These are phyloP conservation scores for Mycena sanguinolenta DNA, from an alignment of 768 basidiomycete species.

Conservation along the genomic window DNA sequence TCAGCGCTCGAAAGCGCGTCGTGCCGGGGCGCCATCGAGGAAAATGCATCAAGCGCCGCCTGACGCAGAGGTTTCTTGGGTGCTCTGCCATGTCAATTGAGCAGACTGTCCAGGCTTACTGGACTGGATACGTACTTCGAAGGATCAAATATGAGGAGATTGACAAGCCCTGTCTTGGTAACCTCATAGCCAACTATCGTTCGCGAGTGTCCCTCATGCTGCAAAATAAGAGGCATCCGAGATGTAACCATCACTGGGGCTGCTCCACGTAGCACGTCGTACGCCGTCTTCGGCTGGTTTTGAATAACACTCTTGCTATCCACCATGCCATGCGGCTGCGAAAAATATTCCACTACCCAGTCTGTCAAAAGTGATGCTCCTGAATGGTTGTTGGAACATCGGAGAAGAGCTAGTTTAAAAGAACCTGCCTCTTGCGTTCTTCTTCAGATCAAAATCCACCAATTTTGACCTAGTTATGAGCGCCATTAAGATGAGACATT, in stretches of 20 bases:
- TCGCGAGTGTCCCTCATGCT: slow-evolving; percentile 89
- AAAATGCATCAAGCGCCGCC: slow-evolving; percentile 40
- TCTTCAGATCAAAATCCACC: slow-evolving; percentile 72
- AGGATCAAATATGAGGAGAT: slow-evolving; percentile 86
- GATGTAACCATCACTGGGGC: slow-evolving; percentile 68
- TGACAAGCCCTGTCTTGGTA: slow-evolving; percentile 65
- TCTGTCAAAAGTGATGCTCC: slow-evolving; percentile 66
- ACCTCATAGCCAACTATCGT: slow-evolving; percentile 89
- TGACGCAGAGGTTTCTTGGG: slow-evolving; percentile 37
- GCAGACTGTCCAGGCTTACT: background rate
- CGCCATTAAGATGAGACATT: slow-evolving; percentile 49
- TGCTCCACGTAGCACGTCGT: slow-evolving; percentile 65
- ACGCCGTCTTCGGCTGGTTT: slow-evolving; percentile 52
- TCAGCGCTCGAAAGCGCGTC: background rate
- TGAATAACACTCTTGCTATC: slow-evolving; percentile 44
- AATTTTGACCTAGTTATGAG: slow-evolving; percentile 52
- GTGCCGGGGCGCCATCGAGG: slow-evolving; percentile 23
- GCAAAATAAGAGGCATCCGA: slow-evolving; percentile 86
- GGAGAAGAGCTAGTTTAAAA: background rate
- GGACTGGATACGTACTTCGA: slow-evolving; percentile 59
- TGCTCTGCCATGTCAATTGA: slow-evolving; percentile 38
- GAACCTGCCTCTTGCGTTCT: slow-evolving; percentile 58
- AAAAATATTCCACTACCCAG: slow-evolving; percentile 86
- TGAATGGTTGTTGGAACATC: slow-evolving; percentile 34
- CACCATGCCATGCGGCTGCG: slow-evolving; percentile 27